These are phyloP conservation scores for Castanea crenata DNA, from an alignment of 306 rosid species.

Conservation along the genomic window DNA sequence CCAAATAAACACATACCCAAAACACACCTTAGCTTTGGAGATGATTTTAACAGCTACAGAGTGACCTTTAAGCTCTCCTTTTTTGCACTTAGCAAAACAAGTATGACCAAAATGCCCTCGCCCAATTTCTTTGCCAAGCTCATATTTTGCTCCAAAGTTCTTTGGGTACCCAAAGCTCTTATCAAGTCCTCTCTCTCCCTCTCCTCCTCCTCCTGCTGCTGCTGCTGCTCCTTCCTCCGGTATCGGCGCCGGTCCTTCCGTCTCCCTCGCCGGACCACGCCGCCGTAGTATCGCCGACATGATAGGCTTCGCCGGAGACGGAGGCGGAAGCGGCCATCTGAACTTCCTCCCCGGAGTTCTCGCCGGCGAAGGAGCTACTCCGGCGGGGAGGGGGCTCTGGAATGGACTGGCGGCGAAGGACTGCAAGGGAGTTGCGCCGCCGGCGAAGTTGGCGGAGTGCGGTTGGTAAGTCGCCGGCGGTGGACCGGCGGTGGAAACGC, in stretches of 20 bases:
- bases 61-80: slow-evolving; percentile 83
- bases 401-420: slow-evolving; percentile 68
- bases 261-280: slow-evolving; percentile 58
- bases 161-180: slow-evolving; percentile 84
- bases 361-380: slow-evolving; percentile 90
- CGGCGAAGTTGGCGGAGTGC: slow-evolving; percentile 20
- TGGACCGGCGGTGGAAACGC: slow-evolving; percentile 26
- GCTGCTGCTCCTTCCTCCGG: slow-evolving; percentile 55
- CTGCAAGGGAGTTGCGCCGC: slow-evolving; percentile 24
- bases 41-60: slow-evolving; percentile 94
- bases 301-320: slow-evolving; percentile 97
- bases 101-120: slow-evolving; percentile 99
- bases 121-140: slow-evolving; percentile 88
- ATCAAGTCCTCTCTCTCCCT: slow-evolving; percentile 65
- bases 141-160: slow-evolving; percentile 80
- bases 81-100: slow-evolving; percentile 84
- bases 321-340: slow-evolving; percentile 93
- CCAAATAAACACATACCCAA: background rate
- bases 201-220: slow-evolving; percentile 19
- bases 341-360: slow-evolving; percentile 76
- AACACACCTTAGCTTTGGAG: slow-evolving; percentile 79
- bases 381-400: slow-evolving; percentile 73
- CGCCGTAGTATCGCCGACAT: slow-evolving; percentile 67
- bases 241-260: slow-evolving; percentile 76
- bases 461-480: slow-evolving; percentile 14